Base-by-base conservation (phyloP, 176 grass and related monocot genomes). In the Oryza nivara region DNA sequence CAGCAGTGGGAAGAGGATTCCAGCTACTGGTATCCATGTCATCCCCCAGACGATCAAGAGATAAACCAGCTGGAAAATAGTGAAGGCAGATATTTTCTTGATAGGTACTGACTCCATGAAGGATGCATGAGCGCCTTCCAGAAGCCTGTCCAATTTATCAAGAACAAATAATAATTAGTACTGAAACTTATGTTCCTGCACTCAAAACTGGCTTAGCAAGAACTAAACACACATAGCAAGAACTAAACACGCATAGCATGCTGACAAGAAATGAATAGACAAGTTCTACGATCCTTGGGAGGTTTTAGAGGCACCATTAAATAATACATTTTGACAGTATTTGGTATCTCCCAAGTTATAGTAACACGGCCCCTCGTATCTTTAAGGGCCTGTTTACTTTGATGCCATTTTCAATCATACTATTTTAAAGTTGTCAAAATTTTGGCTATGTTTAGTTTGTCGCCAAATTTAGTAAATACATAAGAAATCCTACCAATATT, bases 41-140 rank as follows among this genome's bases (percentile, higher is more conserved):
- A 91, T 88, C 70, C 95, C 95, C 52, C 89, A 94, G 65, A 93
- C 92, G 9, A 94, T 19, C 78, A 97, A 73, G 25, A 94, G 78
- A 83, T 97, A 97, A 17, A 86, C 19, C 48, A 94, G 75, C 77
- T 97, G 95, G 75, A 97, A 91, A 13, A 94, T 22, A 2, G 95
- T 97, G 91, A 97, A 97, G 20, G 76, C 67, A 22, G 72, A 86
- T 79, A 97, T 97, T 56, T 58, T 67, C 41, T 84, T 84, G 84
- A 94, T 92, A 76, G 95, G 92, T 52, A 94, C 92, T 4, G 88
- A 89, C 47, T 97, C 92, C 75, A 97, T 47, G 45, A 91, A 97
- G 68, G 95, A 97, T 48, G 95, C 92, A 51, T 97, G 92, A n/a
- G 85, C 87, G 17, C 90, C 95, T 97, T 97, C 95, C 36, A 97